Conservation (phyloP, 148 eudicot species). For the Dianthus caryophyllus region DNA sequence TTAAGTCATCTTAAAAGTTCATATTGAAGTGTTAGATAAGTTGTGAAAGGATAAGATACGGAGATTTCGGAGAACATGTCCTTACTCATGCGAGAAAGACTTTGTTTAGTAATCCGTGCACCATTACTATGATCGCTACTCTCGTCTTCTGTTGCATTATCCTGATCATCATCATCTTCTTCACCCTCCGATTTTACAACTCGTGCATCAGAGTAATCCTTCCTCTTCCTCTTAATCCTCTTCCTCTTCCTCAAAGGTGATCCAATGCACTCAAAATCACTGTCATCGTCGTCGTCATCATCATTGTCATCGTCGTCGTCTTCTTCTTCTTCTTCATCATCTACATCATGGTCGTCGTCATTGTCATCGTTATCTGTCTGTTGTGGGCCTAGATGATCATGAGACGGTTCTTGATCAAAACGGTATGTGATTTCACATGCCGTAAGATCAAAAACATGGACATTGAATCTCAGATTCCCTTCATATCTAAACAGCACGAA, state of each 20-base stretch:
- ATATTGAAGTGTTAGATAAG: too few species aligned
- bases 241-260: neutral
- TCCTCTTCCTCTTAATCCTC: too few species aligned
- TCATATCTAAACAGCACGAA: slow-evolving; percentile 1
- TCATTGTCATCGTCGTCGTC: neutral
- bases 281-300: neutral
- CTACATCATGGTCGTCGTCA: too few species aligned
- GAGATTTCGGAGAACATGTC: too few species aligned
- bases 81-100: neutral
- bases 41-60: too few species aligned
- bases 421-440: slow-evolving; percentile 1
- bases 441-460: neutral
- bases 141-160: neutral
- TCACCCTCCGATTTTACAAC: neutral
- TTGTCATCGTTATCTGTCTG: too few species aligned
- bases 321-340: neutral
- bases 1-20: too few species aligned
- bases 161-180: neutral
- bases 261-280: neutral
- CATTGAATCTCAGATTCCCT: slow-evolving; percentile 3
- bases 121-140: neutral
- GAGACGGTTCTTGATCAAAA: neutral
- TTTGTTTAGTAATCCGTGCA: neutral
- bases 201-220: neutral
- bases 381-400: too few species aligned